Conservation (phyloP, 192 early-diverging fungal genomes). For the Haplosporangium gracile region DNA sequence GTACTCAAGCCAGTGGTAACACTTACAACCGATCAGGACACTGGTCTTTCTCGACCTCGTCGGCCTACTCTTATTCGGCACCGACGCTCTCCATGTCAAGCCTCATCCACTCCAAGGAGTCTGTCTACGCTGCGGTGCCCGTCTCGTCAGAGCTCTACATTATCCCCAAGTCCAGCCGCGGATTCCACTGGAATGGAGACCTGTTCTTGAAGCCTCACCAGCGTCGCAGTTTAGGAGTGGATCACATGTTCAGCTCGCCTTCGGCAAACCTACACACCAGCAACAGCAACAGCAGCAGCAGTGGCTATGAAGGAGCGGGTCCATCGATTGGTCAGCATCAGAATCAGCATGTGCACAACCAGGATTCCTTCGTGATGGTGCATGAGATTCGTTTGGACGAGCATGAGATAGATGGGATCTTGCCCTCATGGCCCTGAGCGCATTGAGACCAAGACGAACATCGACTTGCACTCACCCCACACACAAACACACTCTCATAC, state of each 20-base stretch:
- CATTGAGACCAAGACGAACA: not conserved
- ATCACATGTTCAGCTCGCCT: conserved; percentile 33
- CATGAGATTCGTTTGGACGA: conserved; percentile 51
- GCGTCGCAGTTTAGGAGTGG: conserved; percentile 40
- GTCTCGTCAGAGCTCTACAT: conserved; percentile 46
- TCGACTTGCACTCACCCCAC: not conserved
- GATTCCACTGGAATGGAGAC: conserved; percentile 54
- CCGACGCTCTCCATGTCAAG: conserved; percentile 7
- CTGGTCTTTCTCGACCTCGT: conserved; percentile 14
- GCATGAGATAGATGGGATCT: conserved; percentile 35
- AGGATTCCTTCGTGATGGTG: conserved; percentile 30
- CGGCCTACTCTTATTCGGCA: not conserved
- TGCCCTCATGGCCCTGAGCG: conserved; percentile 38
- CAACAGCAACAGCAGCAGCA: conserved; percentile 12
- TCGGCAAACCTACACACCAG: not conserved
- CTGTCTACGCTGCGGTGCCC: conserved; percentile 45
- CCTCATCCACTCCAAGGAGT: conserved; percentile 35
- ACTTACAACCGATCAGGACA: conserved; percentile 16
- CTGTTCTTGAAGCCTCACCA: conserved; percentile 52
- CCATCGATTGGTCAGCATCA: conserved; percentile 16
- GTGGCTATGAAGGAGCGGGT: not conserved
- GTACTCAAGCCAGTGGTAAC: not conserved
- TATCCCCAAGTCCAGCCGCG: conserved; percentile 51
- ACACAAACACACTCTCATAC: not conserved
- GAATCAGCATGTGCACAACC: conserved; percentile 21